Base-by-base conservation (phyloP, 148 eudicot species). In the Oxyria digyna region DNA sequence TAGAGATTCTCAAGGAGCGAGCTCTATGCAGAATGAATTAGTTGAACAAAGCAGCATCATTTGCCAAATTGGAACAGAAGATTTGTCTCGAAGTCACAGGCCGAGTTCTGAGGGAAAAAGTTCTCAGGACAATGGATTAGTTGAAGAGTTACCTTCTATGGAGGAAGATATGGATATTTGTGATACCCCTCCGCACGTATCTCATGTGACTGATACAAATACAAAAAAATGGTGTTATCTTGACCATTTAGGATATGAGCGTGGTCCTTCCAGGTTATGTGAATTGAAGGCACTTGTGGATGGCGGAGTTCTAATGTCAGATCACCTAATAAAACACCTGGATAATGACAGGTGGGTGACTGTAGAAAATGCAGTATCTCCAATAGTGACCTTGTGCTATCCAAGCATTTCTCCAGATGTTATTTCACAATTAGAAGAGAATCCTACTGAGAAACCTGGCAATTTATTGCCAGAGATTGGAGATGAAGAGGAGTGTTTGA, bases 161-260 rank as follows among this genome's bases (percentile, higher is more conserved):
- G 98, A 93, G 74, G 98, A 93, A 81, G 98, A 93, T 71, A 93
- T 93, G 98, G 98, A 93, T 83, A 93, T 93, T 72, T 85, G 98
- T 67, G 84, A 93, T 74, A 93, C 98, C 17, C 98, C 98, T 5
- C 98, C 98, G 38, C 97, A 88, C 78, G 88, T 78, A 31, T 83
- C 98, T 24, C 50, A 67, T 41, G 71, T 79, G 38, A 68, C 78
- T 27, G 87, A 76, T 77, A 70, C 84, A 33, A 74, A 73, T 73
- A 54, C 80, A 4, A 95, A 95, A 31, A 90, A 88, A 68, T 93
- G 98, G 98, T 82, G 76, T 64, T 93, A 93, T 82, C 76, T 93
- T 69, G 98, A 93, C 72, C 85, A 88, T 69, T 71, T 57, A 68
- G 98, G 98, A 33, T 81, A 80, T 67, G 89, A 93, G 74, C 85